A percentile compares a stretch with the other conserved stretches of the same genome.
These are phyloP conservation scores for Phytopythium delawarense DNA, from an alignment of 352 stramenopile species.

Conservation along the genomic window DNA sequence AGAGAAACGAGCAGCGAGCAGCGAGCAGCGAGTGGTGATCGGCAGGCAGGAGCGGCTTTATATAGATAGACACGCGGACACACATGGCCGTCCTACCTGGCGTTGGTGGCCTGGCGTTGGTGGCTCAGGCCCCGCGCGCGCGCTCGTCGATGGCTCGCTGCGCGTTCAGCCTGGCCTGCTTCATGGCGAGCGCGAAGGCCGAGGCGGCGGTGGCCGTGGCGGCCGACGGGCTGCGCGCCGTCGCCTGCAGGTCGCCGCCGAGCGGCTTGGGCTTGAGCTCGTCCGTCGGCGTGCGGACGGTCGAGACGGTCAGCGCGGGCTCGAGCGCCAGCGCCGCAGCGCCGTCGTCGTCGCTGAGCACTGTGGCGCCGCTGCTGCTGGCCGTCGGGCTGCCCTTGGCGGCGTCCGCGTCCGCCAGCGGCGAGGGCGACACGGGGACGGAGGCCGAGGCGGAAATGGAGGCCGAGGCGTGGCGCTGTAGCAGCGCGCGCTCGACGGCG, in stretches of 20 bases:
- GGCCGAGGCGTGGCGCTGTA: slow-evolving; percentile 30
- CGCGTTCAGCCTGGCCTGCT: slow-evolving; percentile 66
- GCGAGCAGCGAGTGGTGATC: too few relatives aligned
- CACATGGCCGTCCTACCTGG: too few relatives aligned
- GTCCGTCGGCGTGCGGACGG: background rate
- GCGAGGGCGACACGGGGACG: background rate
- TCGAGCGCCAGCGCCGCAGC: slow-evolving; percentile 2
- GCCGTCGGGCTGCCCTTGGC: slow-evolving; percentile 15
- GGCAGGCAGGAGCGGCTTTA: too few relatives aligned
- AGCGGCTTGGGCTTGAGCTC: background rate
- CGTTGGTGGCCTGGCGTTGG: too few relatives aligned
- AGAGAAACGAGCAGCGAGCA: too few relatives aligned
- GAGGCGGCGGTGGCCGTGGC: slow-evolving; percentile 50
- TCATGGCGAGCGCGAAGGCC: slow-evolving; percentile 75
- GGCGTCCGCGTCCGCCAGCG: background rate
- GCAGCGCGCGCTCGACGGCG: slow-evolving; percentile 40
- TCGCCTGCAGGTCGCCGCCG: background rate
- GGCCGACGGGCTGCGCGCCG: slow-evolving; percentile 28
- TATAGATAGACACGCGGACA: too few relatives aligned
- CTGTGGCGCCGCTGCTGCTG: slow-evolving; percentile 33
- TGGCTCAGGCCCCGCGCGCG: slow-evolving; percentile 12
- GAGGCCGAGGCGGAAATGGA: too few relatives aligned
- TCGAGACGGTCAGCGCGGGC: background rate
- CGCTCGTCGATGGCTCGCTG: slow-evolving; percentile 59
- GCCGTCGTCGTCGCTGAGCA: slow-evolving; percentile 25